These are phyloP conservation scores for Amaranthus tricolor DNA, from an alignment of 179 eudicot species.

Conservation along the genomic window DNA sequence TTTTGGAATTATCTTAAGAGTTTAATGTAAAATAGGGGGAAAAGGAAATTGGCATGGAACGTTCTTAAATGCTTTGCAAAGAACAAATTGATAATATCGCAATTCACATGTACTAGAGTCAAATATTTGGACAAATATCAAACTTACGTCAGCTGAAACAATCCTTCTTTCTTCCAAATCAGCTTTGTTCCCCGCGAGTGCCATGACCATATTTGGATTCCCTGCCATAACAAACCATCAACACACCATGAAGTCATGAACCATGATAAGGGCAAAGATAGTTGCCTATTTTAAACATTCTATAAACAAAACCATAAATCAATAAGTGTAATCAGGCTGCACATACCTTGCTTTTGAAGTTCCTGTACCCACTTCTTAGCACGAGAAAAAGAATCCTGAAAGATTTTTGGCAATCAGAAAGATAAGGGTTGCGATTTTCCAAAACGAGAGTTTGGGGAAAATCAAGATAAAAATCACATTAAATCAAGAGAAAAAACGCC, in stretches of 20 bases:
- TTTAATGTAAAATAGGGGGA: background rate
- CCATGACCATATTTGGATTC: constrained; percentile 93
- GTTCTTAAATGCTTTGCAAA: background rate
- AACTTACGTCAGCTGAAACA: constrained; percentile 74
- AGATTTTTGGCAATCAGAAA: constrained; percentile 20
- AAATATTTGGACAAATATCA: background rate
- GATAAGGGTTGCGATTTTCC: background rate
- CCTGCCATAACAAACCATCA: constrained; percentile 43
- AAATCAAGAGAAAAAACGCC: background rate
- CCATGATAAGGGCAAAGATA: background rate
- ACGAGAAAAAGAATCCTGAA: constrained; percentile 80
- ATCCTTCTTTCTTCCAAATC: constrained; percentile 80
- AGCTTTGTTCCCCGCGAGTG: constrained; percentile 88
- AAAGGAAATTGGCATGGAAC: background rate
- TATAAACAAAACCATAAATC: background rate
- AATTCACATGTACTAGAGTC: background rate
- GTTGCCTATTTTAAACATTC: background rate
- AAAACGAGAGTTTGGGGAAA: background rate
- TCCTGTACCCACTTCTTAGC: constrained; percentile 99
- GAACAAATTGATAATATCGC: no score
- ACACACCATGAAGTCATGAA: constrained; percentile 5
- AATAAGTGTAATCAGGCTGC: background rate
- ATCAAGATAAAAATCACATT: background rate
- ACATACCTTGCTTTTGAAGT: constrained; percentile 91
- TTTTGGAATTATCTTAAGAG: no score